phyloP scores from a whole-genome alignment of 2,329 filamentous ascomycete species.

The Venturia carpophila region DNA sequence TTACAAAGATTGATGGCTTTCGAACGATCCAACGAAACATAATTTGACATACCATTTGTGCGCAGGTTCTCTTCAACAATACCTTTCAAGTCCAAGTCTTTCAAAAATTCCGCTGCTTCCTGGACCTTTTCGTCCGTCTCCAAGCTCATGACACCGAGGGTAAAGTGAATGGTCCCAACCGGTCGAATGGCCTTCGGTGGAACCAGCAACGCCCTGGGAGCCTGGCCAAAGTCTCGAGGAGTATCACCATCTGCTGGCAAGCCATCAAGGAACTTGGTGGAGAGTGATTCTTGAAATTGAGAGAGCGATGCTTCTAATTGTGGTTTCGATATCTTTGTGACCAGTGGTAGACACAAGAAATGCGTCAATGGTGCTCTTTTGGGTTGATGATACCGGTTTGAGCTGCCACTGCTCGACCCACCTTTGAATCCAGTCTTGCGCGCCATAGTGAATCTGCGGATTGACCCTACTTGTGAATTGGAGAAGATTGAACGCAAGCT shows the following conservation, averaged over 20 bases:
- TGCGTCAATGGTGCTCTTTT: conserved; percentile 50
- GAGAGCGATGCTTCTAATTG: conserved; percentile 58
- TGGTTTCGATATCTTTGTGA: conserved; percentile 50
- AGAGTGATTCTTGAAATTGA: conserved; percentile 53
- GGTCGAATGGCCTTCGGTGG: conserved; percentile 65
- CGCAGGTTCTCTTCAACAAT: conserved; percentile 25
- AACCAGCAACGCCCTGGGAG: conserved; percentile 40
- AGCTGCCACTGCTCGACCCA: background rate
- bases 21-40: no score
- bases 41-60: background rate
- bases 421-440: conserved; percentile 2
- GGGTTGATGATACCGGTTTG: conserved; percentile 20
- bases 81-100: conserved; percentile 37
- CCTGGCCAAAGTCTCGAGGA: conserved; percentile 20
- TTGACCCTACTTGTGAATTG: background rate
- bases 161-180: conserved; percentile 74
- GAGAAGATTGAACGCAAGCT: background rate
- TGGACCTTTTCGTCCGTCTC: background rate
- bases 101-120: conserved; percentile 25
- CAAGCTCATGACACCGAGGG: conserved; percentile 78
- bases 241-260: background rate
- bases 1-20: no score
- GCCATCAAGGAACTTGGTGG: background rate
- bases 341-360: conserved; percentile 68
- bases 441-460: background rate